phyloP scores from a whole-genome alignment of 2,329 filamentous ascomycete species.

The Venturia nashicola region DNA sequence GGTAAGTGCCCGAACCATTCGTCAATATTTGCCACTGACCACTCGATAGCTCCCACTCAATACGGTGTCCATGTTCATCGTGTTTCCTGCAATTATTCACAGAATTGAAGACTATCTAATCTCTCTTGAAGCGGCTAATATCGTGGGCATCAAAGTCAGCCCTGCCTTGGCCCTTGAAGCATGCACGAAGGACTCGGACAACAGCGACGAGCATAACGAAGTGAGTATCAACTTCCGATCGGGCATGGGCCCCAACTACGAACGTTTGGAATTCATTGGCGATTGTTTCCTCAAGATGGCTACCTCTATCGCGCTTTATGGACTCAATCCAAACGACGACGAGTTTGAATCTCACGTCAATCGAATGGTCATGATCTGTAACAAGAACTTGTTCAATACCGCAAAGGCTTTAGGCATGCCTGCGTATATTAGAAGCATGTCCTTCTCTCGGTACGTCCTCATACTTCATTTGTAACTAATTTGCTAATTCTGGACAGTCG shows the following conservation, averaged over 20 bases:
- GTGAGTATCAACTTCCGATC: conserved; percentile 62
- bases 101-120: conserved; percentile 74
- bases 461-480: conserved; percentile 9
- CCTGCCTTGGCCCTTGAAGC: conserved; percentile 71
- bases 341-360: conserved; percentile 85
- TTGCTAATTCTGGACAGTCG: conserved; percentile 35
- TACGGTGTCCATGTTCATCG: conserved; percentile 60
- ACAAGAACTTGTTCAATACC: conserved; percentile 73
- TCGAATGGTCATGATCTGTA: conserved; percentile 84
- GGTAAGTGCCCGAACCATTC: conserved; percentile 36
- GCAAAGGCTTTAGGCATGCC: conserved; percentile 50
- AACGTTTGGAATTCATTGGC: conserved; percentile 84
- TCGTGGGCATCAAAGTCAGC: conserved; percentile 51
- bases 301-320: conserved; percentile 78
- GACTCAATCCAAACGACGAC: conserved; percentile 60
- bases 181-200: conserved; percentile 84
- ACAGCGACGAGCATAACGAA: conserved; percentile 58
- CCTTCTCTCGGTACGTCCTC: conserved; percentile 54
- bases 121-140: conserved; percentile 57
- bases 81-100: conserved; percentile 74
- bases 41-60: conserved; percentile 48
- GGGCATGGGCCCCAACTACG: conserved; percentile 91
- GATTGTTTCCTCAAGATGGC: conserved; percentile 94
- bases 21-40: conserved; percentile 12
- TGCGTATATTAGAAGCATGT: conserved; percentile 69